Evolutionary conservation across 1,284 basidiomycete species (phyloP).

Genomic region (Athelia psychrophila): DNA sequence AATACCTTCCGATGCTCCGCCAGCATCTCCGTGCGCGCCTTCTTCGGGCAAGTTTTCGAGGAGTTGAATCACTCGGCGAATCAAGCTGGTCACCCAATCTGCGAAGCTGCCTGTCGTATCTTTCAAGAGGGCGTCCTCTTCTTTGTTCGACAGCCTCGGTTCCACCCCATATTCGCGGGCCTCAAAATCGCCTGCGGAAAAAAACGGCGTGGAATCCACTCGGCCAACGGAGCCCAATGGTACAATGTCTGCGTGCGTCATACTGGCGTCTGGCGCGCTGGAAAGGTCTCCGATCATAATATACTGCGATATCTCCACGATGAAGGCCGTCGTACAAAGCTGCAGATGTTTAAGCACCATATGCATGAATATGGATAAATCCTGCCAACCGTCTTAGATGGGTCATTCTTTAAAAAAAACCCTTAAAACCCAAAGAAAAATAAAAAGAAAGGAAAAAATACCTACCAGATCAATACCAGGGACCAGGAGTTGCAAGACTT

Average conservation of each 20-base stretch:
- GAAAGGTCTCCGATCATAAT: constrained; percentile 81
- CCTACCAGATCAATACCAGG: constrained; percentile 81
- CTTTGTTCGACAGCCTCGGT: constrained; percentile 43
- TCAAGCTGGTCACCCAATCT: constrained; percentile 84
- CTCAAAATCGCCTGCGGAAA: constrained; percentile 31
- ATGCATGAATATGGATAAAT: constrained; percentile 1
- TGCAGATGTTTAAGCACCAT: constrained; percentile 17
- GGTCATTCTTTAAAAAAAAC: constrained; percentile 65
- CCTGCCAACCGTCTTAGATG: constrained; percentile 75
- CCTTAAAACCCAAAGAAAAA: constrained; percentile 4
- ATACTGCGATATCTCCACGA: constrained; percentile 78
- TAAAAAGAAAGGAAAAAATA: constrained; percentile 6
- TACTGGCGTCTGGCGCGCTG: constrained; percentile 25
- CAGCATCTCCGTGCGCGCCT: constrained; percentile 50
- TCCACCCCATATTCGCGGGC: constrained; percentile 31
- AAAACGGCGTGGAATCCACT: constrained; percentile 25
- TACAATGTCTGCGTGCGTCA: constrained; percentile 27
- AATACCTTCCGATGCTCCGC: constrained; percentile 63
- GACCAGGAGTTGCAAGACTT: constrained; percentile 83
- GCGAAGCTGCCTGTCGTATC: constrained; percentile 64
- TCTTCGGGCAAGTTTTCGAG: constrained; percentile 90
- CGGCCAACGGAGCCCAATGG: constrained; percentile 13
- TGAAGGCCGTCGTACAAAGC: constrained; percentile 74
- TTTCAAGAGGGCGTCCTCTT: constrained; percentile 61
- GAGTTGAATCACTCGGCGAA: constrained; percentile 78